These are phyloP conservation scores for Eutrema japonicum DNA, from an alignment of 345 rosid genomes.

Conservation along the genomic window DNA sequence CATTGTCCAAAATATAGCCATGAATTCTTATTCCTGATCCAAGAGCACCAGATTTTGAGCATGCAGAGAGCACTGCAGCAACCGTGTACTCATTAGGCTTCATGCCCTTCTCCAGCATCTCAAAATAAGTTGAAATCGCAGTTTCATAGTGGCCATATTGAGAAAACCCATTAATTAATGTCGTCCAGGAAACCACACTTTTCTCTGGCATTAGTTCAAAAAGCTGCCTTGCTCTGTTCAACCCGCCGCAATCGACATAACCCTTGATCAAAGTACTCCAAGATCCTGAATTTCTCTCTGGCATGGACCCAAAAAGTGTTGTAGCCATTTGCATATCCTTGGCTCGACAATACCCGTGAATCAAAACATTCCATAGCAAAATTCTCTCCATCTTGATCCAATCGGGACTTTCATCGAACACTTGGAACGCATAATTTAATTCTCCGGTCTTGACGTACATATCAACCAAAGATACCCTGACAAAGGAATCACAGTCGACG, in stretches of 20 bases:
- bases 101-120: conserved; percentile 57
- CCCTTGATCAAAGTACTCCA: conserved; percentile 73
- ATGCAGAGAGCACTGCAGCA: conserved; percentile 64
- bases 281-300: conserved; percentile 51
- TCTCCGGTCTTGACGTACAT: conserved; percentile 56
- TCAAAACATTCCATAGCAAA: conserved; percentile 69
- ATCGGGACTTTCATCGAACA: conserved; percentile 69
- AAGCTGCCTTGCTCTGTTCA: conserved; percentile 49
- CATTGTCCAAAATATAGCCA: conserved; percentile 49
- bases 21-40: conserved; percentile 56
- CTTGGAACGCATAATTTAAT: conserved; percentile 44
- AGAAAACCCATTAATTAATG: conserved; percentile 56
- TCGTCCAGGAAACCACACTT: conserved; percentile 64
- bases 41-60: conserved; percentile 68
- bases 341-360: conserved; percentile 58
- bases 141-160: conserved; percentile 48
- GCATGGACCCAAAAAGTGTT: conserved; percentile 56
- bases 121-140: conserved; percentile 55
- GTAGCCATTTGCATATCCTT: conserved; percentile 55
- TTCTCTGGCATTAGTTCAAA: conserved; percentile 57
- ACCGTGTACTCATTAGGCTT: conserved; percentile 55
- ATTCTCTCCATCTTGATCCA: conserved; percentile 44
- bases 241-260: conserved; percentile 45
- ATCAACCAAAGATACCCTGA: conserved; percentile 54
- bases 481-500: conserved; percentile 52